Base-by-base conservation (phyloP, 2,329 filamentous ascomycete genomes). In the Diaporthe destruens region DNA sequence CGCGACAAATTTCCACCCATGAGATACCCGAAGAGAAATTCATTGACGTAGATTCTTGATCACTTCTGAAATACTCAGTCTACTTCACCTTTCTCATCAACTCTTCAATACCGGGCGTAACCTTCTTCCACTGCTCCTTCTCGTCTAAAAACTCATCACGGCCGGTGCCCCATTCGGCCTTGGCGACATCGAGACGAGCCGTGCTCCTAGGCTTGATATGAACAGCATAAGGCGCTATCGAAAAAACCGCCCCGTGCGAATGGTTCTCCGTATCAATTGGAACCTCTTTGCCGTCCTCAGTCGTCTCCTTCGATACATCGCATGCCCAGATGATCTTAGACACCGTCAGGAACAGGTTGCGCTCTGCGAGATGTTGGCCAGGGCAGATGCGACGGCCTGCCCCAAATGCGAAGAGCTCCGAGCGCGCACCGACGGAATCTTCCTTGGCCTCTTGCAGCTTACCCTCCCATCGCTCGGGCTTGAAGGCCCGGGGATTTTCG, bases 51-150 rank as follows among this genome's bases (percentile, higher is more conserved):
- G 11, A 0, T 14, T 39, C 12, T 39, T 39, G 36, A 3, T 9
- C 36, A 12, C 36, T 14, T 14, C 36, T 39, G 36, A 2, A 39
- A 39, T 12, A 12, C 9, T 12, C 0, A 20, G 54, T 56, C 54
- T 56, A 56, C 7, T 36, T 56, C 18, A 56, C 32, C 32, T n/a
- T 57, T 25, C 55, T 39, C 55, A 57, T 57, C 55, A 57, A 57
- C 55, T 57, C 32, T 25, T 57, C 34, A 7, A 57, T 2, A 23
- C 32, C 55, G 4, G 20, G 20, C 2, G 34, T 23, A 5, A 39
- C 32, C 55, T 23, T 39, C 6, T 25, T 25, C 32, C 55, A 57
- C 55, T 57, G 55, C 34, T 57, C 55, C 1, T 23, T 25, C 20
- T 57, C 55, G 16, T 57, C 55, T 0, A 57, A 8, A 25, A 57